Percentiles rank a stretch among this genome's conserved stretches.
These are phyloP conservation scores for Penicillium sp. DNA, from an alignment of 2,329 filamentous ascomycete genomes.

Conservation along the genomic window DNA sequence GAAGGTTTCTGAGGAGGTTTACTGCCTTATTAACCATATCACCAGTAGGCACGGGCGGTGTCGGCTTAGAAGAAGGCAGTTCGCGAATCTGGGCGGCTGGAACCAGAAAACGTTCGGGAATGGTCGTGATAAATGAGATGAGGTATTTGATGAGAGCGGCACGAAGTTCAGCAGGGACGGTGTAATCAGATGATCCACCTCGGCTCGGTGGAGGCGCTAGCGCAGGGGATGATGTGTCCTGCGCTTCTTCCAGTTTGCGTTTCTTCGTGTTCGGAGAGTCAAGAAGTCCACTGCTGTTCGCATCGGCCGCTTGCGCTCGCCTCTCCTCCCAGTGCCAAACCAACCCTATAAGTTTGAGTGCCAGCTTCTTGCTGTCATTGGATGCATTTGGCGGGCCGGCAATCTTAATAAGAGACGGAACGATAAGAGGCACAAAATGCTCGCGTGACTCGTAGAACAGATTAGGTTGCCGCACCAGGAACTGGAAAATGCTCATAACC, in stretches of 20 bases:
- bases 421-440: constrained; percentile 84
- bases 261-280: constrained; percentile 75
- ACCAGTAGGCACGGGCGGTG: constrained; percentile 57
- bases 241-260: constrained; percentile 70
- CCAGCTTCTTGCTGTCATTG: constrained; percentile 87
- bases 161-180: constrained; percentile 66
- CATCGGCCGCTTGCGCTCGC: constrained; percentile 62
- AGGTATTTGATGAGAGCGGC: constrained; percentile 90
- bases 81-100: constrained; percentile 69
- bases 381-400: constrained; percentile 77
- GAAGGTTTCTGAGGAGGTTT: constrained; percentile 75
- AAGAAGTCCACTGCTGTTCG: constrained; percentile 41
- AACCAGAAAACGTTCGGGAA: constrained; percentile 80
- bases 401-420: constrained; percentile 85
- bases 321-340: constrained; percentile 92
- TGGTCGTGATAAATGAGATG: constrained; percentile 88
- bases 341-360: constrained; percentile 83
- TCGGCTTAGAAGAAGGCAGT: constrained; percentile 46
- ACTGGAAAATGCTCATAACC: constrained; percentile 96
- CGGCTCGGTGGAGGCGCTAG: constrained; percentile 43
- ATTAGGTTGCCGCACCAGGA: constrained; percentile 86
- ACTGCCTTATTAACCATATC: constrained; percentile 88
- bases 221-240: constrained; percentile 51
- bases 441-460: constrained; percentile 95
- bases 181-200: constrained; percentile 64